Conservation (phyloP, 2,329 filamentous ascomycete species). For the Camptophora hylomeconis region DNA sequence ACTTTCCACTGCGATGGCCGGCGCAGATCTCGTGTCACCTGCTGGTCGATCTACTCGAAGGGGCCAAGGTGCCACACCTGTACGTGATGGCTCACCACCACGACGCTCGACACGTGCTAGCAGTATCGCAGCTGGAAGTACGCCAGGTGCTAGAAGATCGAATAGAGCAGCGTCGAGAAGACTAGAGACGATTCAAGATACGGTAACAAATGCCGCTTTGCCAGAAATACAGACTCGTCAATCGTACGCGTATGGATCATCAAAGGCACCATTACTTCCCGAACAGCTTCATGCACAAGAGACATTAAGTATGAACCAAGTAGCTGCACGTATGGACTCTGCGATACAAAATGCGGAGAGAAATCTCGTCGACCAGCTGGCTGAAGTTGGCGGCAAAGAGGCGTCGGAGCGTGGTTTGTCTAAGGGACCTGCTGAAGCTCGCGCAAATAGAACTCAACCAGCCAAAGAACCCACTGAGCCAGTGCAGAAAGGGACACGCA, state of each 20-base stretch:
- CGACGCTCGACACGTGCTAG: conserved; percentile 8
- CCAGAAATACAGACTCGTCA: conserved; percentile 26
- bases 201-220: conserved; percentile 20
- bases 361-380: conserved; percentile 11
- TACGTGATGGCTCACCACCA: conserved; percentile 7
- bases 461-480: neutral
- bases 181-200: conserved; percentile 6
- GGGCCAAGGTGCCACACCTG: conserved; percentile 9
- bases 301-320: conserved; percentile 17
- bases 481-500: too few relatives aligned
- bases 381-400: conserved; percentile 8
- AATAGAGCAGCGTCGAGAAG: conserved; percentile 11
- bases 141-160: conserved; percentile 7
- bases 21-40: too few relatives aligned
- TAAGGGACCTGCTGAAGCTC: conserved; percentile 15
- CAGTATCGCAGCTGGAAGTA: conserved; percentile 7
- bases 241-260: conserved; percentile 29
- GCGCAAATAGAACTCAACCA: conserved; percentile 14
- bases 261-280: conserved; percentile 23
- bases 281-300: conserved; percentile 21
- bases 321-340: conserved; percentile 24
- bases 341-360: conserved; percentile 18
- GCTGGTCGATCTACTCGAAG: conserved; percentile 14
- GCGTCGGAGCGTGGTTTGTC: conserved; percentile 8
- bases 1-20: too few relatives aligned